Base-by-base conservation (phyloP, 2,329 filamentous ascomycete species). In the Arthrobotrys entomopaga region DNA sequence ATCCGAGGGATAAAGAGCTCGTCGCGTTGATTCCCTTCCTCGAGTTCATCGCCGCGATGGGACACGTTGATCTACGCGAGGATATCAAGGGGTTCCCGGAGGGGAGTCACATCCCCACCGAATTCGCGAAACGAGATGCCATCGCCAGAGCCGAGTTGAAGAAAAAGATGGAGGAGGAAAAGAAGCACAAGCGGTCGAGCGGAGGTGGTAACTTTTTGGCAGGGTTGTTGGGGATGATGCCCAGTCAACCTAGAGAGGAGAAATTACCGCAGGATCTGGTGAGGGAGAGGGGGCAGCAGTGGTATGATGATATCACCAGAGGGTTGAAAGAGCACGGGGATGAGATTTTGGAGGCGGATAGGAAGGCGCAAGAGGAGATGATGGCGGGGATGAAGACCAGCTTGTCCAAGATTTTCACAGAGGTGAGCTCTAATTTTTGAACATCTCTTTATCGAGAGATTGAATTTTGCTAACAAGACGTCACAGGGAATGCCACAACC, bases 211-310 rank as follows among this genome's bases (percentile, higher is more conserved):
- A 89, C 42, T 87, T 88, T 71, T 82, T 97, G 2, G 88, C 89
- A 70, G 87, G 85, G 78, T 84, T 91, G 63, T 84, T 98, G 4
- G 94, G 94, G 20, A 85, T 97, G 77, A 95, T 94, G 81, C 86
- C 88, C 0, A 87, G 88, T 86, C 80, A 82, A 1, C 82, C 83
- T 1, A 89, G 91, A 56, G 89, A 91, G 57, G 95, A 94, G 79
- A 99, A 98, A 87, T 97, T 98, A 92, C 85, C 97, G 77, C 93
- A 93, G 82, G 95, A 99, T 80, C 89, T 96, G 81, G 93, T 95
- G 58, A 89, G 95, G 57, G 95, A 99, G 83, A 87, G 93, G 57
- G 95, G 95, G 38, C 91, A 93, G 83, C 90, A 90, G 81, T 91
- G 93, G 82, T 99, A 98, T 82, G 88, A 96, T 84, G 83, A 89